phyloP scores from a whole-genome alignment of 2,329 filamentous ascomycete species.

The Clonostachys byssicola region DNA sequence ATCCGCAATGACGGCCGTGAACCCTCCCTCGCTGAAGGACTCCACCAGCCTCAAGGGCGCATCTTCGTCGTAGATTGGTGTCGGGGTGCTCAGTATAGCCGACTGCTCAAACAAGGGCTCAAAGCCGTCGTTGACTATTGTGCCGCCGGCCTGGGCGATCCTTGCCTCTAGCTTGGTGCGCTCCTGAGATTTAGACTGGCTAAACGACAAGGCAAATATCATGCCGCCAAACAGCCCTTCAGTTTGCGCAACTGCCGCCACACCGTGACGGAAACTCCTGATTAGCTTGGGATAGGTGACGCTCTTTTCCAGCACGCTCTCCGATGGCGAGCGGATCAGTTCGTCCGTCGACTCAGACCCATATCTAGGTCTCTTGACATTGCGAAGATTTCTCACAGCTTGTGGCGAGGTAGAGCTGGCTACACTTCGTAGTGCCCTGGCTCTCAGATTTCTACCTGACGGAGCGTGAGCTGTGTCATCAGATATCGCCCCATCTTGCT shows the following conservation, averaged over 20 bases:
- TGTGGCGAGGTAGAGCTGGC: constrained; percentile 19
- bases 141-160: constrained; percentile 70
- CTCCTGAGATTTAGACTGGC: constrained; percentile 34
- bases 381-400: neutral
- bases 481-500: neutral
- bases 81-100: constrained; percentile 24
- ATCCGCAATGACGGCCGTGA: constrained; percentile 83
- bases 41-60: constrained; percentile 46
- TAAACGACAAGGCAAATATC: constrained; percentile 81
- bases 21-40: constrained; percentile 55
- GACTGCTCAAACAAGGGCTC: constrained; percentile 68
- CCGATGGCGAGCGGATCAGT: constrained; percentile 31
- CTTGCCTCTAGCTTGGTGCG: constrained; percentile 46
- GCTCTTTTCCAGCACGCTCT: constrained; percentile 29
- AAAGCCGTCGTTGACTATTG: constrained; percentile 70
- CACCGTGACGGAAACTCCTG: constrained; percentile 17
- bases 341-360: constrained; percentile 44
- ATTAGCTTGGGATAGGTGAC: constrained; percentile 18
- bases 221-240: constrained; percentile 66
- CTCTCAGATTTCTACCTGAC: neutral
- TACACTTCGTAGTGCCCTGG: constrained; percentile 5
- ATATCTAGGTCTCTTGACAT: constrained; percentile 12
- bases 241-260: constrained; percentile 16
- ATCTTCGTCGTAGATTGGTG: constrained; percentile 18
- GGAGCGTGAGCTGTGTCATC: no score